These are phyloP conservation scores for Eutrema japonicum DNA, from an alignment of 345 rosid species.

Conservation along the genomic window DNA sequence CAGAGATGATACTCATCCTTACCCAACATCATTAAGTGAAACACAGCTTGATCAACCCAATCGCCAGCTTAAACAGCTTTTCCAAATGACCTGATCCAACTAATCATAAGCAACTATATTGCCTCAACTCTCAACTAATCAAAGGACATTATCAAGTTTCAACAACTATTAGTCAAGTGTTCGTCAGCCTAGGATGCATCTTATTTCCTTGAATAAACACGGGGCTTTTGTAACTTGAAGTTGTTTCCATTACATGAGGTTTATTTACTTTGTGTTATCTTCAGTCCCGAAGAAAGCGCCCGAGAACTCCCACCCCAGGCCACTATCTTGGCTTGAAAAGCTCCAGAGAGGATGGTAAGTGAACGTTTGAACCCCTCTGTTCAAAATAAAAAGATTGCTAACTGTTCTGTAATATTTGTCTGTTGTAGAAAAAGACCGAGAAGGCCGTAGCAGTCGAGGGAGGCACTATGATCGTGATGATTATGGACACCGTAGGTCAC, in stretches of 20 bases:
- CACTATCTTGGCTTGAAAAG: conserved; percentile 97
- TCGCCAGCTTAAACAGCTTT: conserved; percentile 86
- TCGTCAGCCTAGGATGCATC: conserved; percentile 42
- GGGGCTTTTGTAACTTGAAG: conserved; percentile 20
- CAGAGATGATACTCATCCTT: conserved; percentile 89
- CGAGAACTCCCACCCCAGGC: conserved; percentile 98
- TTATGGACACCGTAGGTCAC: conserved; percentile 44
- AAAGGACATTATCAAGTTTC: conserved; percentile 79
- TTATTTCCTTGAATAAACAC: conserved; percentile 23
- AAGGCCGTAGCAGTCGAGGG: conserved; percentile 62
- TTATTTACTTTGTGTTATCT: conserved; percentile 42
- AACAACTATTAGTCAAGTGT: conserved; percentile 76
- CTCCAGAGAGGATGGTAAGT: conserved; percentile 72
- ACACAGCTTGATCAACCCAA: conserved; percentile 91
- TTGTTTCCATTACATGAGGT: conserved; percentile 31
- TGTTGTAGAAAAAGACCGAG: conserved; percentile 37
- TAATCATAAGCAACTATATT: conserved; percentile 75
- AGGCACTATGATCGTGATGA: conserved; percentile 68
- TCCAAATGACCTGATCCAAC: conserved; percentile 94
- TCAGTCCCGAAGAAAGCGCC: conserved; percentile 97
- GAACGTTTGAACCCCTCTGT: background rate
- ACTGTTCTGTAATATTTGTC: conserved; percentile 1
- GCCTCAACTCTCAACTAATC: conserved; percentile 84
- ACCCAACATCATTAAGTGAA: conserved; percentile 74
- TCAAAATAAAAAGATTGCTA: background rate